Evolutionary conservation across 345 rosid genomes (phyloP), one percentile per base, ranked within the genome.

Genomic region (Populus pruinosa): DNA sequence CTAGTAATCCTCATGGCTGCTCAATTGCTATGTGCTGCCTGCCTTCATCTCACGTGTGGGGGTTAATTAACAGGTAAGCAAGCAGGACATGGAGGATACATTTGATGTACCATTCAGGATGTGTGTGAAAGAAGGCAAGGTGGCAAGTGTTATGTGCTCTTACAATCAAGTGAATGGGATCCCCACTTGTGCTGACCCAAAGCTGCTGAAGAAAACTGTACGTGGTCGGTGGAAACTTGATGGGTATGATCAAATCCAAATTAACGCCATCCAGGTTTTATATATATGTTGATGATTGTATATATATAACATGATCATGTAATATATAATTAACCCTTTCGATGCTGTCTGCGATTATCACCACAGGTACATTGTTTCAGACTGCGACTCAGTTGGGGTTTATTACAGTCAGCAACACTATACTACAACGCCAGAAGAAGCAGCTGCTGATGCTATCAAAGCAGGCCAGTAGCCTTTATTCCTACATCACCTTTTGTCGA

Each of bases 401-500:
- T 79, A 70, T 25, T 82, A 82, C 12, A n/a, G 36, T 23, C 38
- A 67, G 35, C 85, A 82, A 43, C 85, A 82, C 61, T 82, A 78
- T 53, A 82, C 85, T 1, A 63, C 81, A 5, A 82, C 85, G 8
- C 79, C 85, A 1, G 85, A 82, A 71, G 82, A 82, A 63, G 85
- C 99, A 23, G 99, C 94, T 0, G 98, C 99, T 17, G 92, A 87
- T 33, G 92, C 99, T 64, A 90, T 95, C 55, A 92, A 85, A 91
- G 97, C 98, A 76, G 97, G 97, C 53, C 53, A 81, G 73, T 75
- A 56, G 25, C 50, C 41, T 47, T 71, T 1, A 16, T n/a, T 71
- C 20, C 11, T 10, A n/a, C 53, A 47, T 14, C 1, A 47, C 9
- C 59, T 20, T 53, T 6, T 18, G 59, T 53, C 59, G 20, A 20